phyloP scores from a whole-genome alignment of 148 eudicot species.

The Camellia japonica region DNA sequence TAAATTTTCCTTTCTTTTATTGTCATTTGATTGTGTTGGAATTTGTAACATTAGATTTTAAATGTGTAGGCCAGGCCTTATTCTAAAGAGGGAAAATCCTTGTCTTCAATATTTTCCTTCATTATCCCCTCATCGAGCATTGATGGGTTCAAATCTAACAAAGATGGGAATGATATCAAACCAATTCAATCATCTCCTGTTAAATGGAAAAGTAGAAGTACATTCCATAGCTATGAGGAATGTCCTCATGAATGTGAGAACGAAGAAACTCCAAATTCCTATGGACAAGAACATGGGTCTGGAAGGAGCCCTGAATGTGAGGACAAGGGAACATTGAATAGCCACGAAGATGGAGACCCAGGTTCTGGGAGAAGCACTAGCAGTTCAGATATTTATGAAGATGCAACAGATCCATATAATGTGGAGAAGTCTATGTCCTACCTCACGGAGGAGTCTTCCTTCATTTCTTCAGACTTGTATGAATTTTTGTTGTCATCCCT shows the following conservation, averaged over 20 bases:
- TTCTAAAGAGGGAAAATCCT: constrained; percentile 45
- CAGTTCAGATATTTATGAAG: constrained; percentile 64
- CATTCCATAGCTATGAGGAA: constrained; percentile 38
- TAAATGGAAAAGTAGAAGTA: constrained; percentile 52
- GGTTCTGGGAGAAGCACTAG: constrained; percentile 34
- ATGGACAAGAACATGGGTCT: constrained; percentile 31
- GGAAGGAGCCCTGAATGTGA: constrained; percentile 24
- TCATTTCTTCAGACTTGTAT: constrained; percentile 58
- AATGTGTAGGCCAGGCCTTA: constrained; percentile 58
- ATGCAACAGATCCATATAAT: constrained; percentile 44
- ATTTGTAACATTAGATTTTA: constrained; percentile 31
- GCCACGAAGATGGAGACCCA: constrained; percentile 25
- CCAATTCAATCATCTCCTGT: constrained; percentile 50
- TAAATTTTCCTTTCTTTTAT: neutral
- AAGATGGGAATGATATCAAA: constrained; percentile 35
- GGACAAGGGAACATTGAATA: constrained; percentile 1
- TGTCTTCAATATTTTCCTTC: constrained; percentile 57
- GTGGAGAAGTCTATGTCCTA: constrained; percentile 52
- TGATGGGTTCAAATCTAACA: constrained; percentile 24
- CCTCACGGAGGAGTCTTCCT: constrained; percentile 67
- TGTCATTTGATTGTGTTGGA: neutral
- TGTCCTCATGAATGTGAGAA: constrained; percentile 26
- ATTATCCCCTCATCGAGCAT: constrained; percentile 48
- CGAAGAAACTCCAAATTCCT: constrained; percentile 19
- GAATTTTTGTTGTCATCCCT: constrained; percentile 67